Evolutionary conservation across 805 yeast species (phyloP).

Genomic region (Myxozyma melibiosi): DNA sequence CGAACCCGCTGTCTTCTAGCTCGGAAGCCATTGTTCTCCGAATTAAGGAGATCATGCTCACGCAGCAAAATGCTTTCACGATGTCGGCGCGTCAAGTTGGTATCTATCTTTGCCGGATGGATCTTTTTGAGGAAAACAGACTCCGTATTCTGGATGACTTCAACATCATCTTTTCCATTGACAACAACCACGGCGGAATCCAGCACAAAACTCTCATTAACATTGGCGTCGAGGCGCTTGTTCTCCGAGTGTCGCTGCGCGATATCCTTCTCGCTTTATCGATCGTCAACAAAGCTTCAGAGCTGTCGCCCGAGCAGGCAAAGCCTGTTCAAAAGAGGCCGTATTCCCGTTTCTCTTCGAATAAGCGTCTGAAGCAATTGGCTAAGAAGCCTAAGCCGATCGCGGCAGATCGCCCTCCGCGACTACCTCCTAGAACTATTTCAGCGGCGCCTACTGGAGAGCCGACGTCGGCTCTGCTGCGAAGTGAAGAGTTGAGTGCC

Average conservation of each 20-base stretch:
- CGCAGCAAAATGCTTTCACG: conserved; percentile 67
- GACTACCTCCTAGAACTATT: background rate
- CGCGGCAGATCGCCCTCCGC: background rate
- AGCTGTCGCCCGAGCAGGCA: conserved; percentile 44
- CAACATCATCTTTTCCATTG: conserved; percentile 72
- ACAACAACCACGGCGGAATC: conserved; percentile 64
- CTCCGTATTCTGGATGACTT: conserved; percentile 86
- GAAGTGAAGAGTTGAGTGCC: conserved; percentile 68
- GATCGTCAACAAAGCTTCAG: conserved; percentile 72
- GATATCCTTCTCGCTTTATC: conserved; percentile 80
- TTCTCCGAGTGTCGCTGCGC: conserved; percentile 78
- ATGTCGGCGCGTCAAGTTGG: conserved; percentile 78
- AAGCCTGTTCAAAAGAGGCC: conserved; percentile 23
- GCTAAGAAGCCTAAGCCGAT: conserved; percentile 5
- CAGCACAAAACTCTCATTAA: conserved; percentile 64
- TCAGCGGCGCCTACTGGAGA: background rate
- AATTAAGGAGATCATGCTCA: conserved; percentile 71
- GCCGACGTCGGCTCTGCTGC: conserved; percentile 47
- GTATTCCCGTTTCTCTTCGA: conserved; percentile 32
- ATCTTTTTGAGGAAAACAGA: conserved; percentile 58
- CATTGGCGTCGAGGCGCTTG: conserved; percentile 73
- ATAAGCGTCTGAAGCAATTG: conserved; percentile 25
- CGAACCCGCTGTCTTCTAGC: conserved; percentile 67
- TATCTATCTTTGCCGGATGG: conserved; percentile 80
- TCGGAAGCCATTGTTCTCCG: conserved; percentile 91